A percentile compares a stretch with the other conserved stretches of the same genome.
Evolutionary conservation across 2,329 filamentous ascomycete species (phyloP).

Genomic region (Neopestalotiopsis sp.): DNA sequence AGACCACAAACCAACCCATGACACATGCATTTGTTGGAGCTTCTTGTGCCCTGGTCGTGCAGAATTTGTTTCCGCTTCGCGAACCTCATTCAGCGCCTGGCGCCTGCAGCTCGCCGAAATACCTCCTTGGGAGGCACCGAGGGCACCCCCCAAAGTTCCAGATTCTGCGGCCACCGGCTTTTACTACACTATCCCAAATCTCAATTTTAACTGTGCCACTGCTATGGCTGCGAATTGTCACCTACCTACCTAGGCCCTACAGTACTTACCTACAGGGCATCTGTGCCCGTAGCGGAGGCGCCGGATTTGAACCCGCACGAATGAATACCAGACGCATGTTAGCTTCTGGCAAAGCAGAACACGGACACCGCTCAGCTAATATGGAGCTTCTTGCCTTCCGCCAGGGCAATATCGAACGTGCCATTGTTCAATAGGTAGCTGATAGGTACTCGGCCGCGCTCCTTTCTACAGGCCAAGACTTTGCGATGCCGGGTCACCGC

Average conservation of each 20-base stretch:
- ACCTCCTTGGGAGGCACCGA: not conserved
- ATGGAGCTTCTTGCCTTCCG: not conserved
- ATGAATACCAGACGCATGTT: not conserved
- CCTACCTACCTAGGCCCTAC: not conserved
- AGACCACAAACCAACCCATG: not conserved
- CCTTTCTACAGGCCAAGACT: not conserved
- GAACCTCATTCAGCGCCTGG: not conserved
- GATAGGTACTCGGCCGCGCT: not conserved
- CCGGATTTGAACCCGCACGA: not conserved
- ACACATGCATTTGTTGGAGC: not conserved
- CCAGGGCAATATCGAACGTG: not conserved
- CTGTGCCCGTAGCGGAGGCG: not conserved
- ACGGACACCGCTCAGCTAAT: not conserved
- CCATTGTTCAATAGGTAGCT: not conserved
- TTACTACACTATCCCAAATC: not conserved
- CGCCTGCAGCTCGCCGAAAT: slow-evolving; percentile 1
- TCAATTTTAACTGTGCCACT: not conserved
- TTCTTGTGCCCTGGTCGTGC: not conserved
- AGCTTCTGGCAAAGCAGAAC: not conserved
- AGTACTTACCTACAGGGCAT: not conserved
- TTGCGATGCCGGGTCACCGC: not conserved
- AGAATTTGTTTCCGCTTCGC: not conserved
- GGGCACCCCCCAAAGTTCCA: not conserved
- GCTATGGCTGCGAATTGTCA: not conserved
- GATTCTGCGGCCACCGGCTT: not conserved